Percentiles rank a stretch among this genome's conserved stretches.
phyloP scores from a whole-genome alignment of 2,329 filamentous ascomycete genomes.

The Waltergamsia citrina region DNA sequence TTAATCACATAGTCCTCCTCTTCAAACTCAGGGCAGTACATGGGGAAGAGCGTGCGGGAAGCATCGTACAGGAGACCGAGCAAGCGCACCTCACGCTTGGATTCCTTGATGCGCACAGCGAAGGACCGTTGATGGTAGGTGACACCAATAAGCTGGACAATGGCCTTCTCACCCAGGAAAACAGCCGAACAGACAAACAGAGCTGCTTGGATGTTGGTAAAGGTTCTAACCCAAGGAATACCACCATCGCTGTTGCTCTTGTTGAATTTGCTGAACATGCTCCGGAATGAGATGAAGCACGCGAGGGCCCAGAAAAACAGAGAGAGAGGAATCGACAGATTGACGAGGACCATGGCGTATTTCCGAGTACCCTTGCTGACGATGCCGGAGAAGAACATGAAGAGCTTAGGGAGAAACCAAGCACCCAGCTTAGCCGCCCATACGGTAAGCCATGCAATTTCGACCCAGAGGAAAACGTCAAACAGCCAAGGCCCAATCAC shows the following conservation, averaged over 20 bases:
- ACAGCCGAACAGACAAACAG: constrained; percentile 59
- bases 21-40: constrained; percentile 82
- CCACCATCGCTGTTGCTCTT: constrained; percentile 16
- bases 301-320: constrained; percentile 61
- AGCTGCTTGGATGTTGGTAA: constrained; percentile 58
- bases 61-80: constrained; percentile 84
- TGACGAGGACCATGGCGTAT: constrained; percentile 55
- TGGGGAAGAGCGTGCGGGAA: constrained; percentile 78
- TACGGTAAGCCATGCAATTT: constrained; percentile 56
- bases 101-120: constrained; percentile 73
- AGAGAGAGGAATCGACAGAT: constrained; percentile 56
- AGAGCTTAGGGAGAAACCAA: constrained; percentile 47
- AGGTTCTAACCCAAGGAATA: constrained; percentile 43
- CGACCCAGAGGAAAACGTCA: constrained; percentile 58
- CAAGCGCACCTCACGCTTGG: constrained; percentile 76
- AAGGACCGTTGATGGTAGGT: constrained; percentile 82
- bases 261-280: constrained; percentile 40
- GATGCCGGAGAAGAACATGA: constrained; percentile 62
- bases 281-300: constrained; percentile 52
- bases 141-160: constrained; percentile 77
- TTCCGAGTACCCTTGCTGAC: constrained; percentile 62
- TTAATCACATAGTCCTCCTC: constrained; percentile 91
- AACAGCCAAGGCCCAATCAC: constrained; percentile 40
- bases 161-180: constrained; percentile 65
- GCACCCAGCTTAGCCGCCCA: constrained; percentile 60